phyloP scores from a whole-genome alignment of 2,329 filamentous ascomycete genomes.

The Aureobasidium namibiae region DNA sequence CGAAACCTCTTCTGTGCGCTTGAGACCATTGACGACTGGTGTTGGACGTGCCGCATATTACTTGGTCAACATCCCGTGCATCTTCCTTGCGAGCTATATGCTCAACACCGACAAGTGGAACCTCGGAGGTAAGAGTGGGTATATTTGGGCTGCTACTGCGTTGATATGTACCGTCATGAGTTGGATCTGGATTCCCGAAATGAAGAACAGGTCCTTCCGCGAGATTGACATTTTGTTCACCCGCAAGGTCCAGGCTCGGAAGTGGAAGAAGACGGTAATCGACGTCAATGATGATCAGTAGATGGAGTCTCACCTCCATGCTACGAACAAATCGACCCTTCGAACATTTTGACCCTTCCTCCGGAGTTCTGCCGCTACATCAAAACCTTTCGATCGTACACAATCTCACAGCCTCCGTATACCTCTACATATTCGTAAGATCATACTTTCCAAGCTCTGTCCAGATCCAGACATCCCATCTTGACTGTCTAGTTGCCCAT shows the following conservation, averaged over 20 bases:
- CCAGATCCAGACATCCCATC: no score
- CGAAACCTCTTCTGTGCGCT: slow-evolving; percentile 58
- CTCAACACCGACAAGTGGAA: slow-evolving; percentile 43
- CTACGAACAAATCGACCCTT: no score
- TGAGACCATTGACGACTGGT: slow-evolving; percentile 57
- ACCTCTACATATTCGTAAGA: no score
- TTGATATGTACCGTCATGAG: slow-evolving; percentile 44
- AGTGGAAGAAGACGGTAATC: slow-evolving; percentile 48
- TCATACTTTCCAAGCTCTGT: no score
- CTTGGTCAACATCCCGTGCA: slow-evolving; percentile 56
- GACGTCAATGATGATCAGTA: slow-evolving; percentile 57
- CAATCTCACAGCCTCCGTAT: no score
- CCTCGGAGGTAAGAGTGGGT: slow-evolving; percentile 48
- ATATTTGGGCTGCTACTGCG: slow-evolving; percentile 52
- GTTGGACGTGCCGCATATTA: slow-evolving; percentile 58
- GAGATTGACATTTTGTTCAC: slow-evolving; percentile 56
- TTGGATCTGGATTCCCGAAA: slow-evolving; percentile 46
- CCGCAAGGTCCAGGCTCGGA: slow-evolving; percentile 45
- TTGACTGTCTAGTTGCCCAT: no score
- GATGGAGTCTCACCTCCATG: no score
- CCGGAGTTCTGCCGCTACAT: no score
- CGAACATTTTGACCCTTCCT: no score
- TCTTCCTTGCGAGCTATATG: slow-evolving; percentile 54
- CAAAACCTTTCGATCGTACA: no score
- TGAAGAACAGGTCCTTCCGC: slow-evolving; percentile 50